These are phyloP conservation scores for Penicillium simplicissimum DNA, from an alignment of 495 filamentous ascomycete species.

Conservation along the genomic window DNA sequence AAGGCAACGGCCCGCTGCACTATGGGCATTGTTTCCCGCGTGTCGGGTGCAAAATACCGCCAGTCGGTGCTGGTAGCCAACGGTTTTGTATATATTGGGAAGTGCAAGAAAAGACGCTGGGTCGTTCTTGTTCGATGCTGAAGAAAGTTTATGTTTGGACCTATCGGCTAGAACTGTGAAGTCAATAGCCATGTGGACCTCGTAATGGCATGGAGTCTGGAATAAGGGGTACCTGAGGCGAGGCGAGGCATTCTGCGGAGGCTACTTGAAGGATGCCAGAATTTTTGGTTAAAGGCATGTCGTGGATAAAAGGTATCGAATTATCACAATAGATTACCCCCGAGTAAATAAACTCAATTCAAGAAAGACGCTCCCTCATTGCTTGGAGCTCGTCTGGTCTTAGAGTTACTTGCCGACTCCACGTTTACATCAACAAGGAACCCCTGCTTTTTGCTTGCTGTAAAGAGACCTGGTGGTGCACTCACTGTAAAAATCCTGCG, in stretches of 20 bases:
- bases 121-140: not conserved
- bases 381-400: not conserved
- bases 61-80: constrained; percentile 5
- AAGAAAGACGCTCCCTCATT: not conserved
- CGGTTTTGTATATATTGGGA: constrained; percentile 13
- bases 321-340: not conserved
- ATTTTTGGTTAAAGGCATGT: not conserved
- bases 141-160: not conserved
- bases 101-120: not conserved
- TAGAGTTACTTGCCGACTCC: constrained; percentile 7
- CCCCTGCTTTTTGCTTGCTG: constrained; percentile 3
- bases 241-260: not conserved
- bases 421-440: not conserved
- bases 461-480: constrained; percentile 2
- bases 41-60: not conserved
- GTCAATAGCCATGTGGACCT: not conserved
- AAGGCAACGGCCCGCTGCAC: not conserved
- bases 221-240: not conserved
- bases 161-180: not conserved
- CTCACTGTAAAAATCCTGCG: not conserved
- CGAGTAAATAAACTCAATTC: constrained; percentile 13
- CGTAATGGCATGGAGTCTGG: not conserved
- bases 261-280: constrained; percentile 8
- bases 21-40: not conserved
- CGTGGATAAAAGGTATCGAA: not conserved